Percentiles rank a stretch among this genome's conserved stretches.
Evolutionary conservation across 2,329 filamentous ascomycete genomes (phyloP).

Genomic region (Orbilia javanica): DNA sequence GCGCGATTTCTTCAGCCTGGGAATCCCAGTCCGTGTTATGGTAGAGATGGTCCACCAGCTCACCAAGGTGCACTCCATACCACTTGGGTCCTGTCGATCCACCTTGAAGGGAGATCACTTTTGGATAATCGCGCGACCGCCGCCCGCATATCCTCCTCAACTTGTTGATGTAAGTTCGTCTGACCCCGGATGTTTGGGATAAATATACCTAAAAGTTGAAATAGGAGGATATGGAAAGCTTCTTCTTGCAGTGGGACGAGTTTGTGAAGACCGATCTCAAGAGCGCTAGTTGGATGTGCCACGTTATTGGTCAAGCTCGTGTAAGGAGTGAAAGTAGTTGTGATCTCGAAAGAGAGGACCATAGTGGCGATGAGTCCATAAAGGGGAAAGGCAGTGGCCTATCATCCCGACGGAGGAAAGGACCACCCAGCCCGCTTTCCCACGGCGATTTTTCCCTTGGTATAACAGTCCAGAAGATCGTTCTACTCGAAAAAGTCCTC

Average conservation of each 20-base stretch:
- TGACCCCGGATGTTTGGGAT: neutral
- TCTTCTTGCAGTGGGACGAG: conserved; percentile 58
- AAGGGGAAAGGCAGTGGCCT: conserved; percentile 47
- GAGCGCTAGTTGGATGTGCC: conserved; percentile 52
- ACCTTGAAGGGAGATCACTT: conserved; percentile 53
- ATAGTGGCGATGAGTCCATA: conserved; percentile 21
- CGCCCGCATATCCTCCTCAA: conserved; percentile 55
- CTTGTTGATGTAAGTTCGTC: conserved; percentile 48
- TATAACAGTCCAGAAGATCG: conserved; percentile 58
- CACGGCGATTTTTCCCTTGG: conserved; percentile 58
- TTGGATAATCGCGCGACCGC: conserved; percentile 56
- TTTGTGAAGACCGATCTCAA: conserved; percentile 56
- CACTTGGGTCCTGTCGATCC: conserved; percentile 47
- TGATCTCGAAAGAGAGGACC: conserved; percentile 41
- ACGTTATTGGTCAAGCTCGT: conserved; percentile 55
- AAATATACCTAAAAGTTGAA: neutral
- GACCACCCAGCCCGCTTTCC: conserved; percentile 35
- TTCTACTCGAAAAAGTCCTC: conserved; percentile 49
- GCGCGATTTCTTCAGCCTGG: conserved; percentile 55
- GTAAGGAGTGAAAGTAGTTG: conserved; percentile 53
- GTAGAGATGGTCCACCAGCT: conserved; percentile 51
- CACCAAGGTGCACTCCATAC: conserved; percentile 53
- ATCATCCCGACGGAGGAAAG: conserved; percentile 43
- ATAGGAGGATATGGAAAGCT: conserved; percentile 58
- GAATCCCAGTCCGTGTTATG: conserved; percentile 53